Percentiles rank a stretch among this genome's conserved stretches.
phyloP scores from a whole-genome alignment of 768 basidiomycete genomes.

The Dictyophora rubrovolvata region DNA sequence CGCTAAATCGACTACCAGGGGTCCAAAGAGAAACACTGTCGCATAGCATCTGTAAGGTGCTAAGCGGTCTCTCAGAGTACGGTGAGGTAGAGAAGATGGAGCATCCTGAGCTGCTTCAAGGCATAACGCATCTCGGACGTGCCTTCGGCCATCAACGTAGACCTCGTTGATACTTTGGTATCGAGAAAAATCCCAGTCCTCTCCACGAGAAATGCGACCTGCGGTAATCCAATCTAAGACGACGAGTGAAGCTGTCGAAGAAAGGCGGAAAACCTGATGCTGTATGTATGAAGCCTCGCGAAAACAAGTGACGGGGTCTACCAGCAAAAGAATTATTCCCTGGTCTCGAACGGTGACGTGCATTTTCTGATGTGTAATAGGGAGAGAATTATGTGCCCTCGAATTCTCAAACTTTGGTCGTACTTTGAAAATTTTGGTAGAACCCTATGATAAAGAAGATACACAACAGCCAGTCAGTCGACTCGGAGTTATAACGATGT shows the following conservation, averaged over 20 bases:
- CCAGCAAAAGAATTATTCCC: constrained; percentile 68
- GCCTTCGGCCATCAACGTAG: constrained; percentile 47
- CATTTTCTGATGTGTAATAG: constrained; percentile 51
- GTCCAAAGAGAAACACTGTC: constrained; percentile 72
- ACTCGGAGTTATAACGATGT: not conserved
- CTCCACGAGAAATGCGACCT: constrained; percentile 71
- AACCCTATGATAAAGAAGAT: constrained; percentile 46
- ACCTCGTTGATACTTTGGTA: constrained; percentile 86
- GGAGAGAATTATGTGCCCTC: not conserved
- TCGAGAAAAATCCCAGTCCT: constrained; percentile 81
- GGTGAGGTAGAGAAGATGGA: constrained; percentile 23
- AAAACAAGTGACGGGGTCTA: constrained; percentile 92
- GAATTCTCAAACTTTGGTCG: constrained; percentile 34
- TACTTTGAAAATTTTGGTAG: constrained; percentile 89
- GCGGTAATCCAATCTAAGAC: constrained; percentile 90
- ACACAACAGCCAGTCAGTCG: not conserved
- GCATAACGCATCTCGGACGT: constrained; percentile 71
- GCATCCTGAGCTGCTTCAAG: constrained; percentile 34
- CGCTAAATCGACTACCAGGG: constrained; percentile 40
- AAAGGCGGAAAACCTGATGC: constrained; percentile 66
- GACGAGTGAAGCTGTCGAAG: constrained; percentile 48
- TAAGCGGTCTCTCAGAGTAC: constrained; percentile 49
- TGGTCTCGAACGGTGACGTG: constrained; percentile 41
- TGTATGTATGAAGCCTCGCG: constrained; percentile 74
- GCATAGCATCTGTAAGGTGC: constrained; percentile 87